These are phyloP conservation scores for Musa balbisiana DNA, from an alignment of 202 grass and related monocot genomes.

Conservation along the genomic window DNA sequence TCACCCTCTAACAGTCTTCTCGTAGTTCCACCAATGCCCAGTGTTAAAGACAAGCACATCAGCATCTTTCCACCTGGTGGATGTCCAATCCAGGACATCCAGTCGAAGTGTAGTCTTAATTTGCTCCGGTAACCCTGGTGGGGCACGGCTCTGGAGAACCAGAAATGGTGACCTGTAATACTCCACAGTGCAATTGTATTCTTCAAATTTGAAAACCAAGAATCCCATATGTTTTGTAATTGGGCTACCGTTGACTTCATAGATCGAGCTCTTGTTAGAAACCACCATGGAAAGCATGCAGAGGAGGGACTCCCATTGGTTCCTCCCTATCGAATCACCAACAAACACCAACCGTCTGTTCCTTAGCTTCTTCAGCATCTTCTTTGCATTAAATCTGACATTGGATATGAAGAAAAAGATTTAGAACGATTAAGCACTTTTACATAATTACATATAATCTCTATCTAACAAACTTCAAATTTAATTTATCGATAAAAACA, in stretches of 20 bases:
- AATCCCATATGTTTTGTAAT: constrained; percentile 55
- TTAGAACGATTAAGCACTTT: background rate
- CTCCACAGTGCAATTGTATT: constrained; percentile 53
- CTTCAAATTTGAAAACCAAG: constrained; percentile 44
- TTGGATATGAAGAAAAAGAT: background rate
- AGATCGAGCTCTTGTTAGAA: constrained; percentile 19
- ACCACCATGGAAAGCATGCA: constrained; percentile 48
- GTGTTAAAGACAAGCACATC: constrained; percentile 16
- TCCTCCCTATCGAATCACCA: constrained; percentile 44
- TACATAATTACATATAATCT: background rate
- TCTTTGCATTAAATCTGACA: constrained; percentile 29
- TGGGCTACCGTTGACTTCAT: constrained; percentile 54
- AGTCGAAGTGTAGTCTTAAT: constrained; percentile 26
- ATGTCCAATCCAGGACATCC: constrained; percentile 29
- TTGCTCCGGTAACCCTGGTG: constrained; percentile 17
- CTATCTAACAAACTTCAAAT: background rate
- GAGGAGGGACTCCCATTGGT: constrained; percentile 36
- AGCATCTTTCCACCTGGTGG: constrained; percentile 36
- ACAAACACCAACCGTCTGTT: constrained; percentile 43
- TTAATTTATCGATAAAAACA: background rate
- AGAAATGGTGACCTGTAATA: constrained; percentile 57
- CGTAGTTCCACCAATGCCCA: constrained; percentile 6
- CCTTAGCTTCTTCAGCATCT: constrained; percentile 32
- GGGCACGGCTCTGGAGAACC: constrained; percentile 28
- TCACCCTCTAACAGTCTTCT: constrained; percentile 22